Percentiles rank a stretch among this genome's conserved stretches.
phyloP scores from a whole-genome alignment of 148 eudicot genomes.

The Silene conica region DNA sequence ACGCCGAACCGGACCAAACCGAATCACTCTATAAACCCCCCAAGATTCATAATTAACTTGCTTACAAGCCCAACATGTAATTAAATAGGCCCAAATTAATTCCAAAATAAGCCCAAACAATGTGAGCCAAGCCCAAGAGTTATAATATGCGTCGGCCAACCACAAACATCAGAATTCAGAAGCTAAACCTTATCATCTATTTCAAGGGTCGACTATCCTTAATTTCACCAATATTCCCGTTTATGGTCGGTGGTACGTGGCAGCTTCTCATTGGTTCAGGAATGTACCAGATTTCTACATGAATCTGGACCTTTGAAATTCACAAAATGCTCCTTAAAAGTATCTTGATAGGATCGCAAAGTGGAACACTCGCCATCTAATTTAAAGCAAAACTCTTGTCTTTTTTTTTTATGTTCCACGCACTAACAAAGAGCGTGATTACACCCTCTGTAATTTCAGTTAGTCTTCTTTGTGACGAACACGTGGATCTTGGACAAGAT shows the following conservation, averaged over 20 bases:
- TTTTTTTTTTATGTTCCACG: neutral
- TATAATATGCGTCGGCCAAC: neutral
- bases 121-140: neutral
- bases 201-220: neutral
- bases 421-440: too few relatives aligned
- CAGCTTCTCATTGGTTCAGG: neutral
- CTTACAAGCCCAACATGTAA: too few relatives aligned
- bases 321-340: neutral
- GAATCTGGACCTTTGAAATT: slow-evolving; percentile 15
- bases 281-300: neutral
- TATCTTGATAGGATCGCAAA: neutral
- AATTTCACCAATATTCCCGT: slow-evolving; percentile 6
- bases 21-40: too few relatives aligned
- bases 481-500: too few relatives aligned
- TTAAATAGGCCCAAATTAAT: too few relatives aligned
- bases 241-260: slow-evolving; percentile 29
- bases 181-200: neutral
- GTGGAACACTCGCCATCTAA: neutral
- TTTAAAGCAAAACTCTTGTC: neutral
- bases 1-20: too few relatives aligned
- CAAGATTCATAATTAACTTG: too few relatives aligned
- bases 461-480: too few relatives aligned
- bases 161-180: neutral
- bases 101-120: too few relatives aligned
- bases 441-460: too few relatives aligned